A percentile compares a stretch with the other conserved stretches of the same genome.
phyloP scores from a whole-genome alignment of 139 green algal genomes.

The Chlamydomonas urium region DNA sequence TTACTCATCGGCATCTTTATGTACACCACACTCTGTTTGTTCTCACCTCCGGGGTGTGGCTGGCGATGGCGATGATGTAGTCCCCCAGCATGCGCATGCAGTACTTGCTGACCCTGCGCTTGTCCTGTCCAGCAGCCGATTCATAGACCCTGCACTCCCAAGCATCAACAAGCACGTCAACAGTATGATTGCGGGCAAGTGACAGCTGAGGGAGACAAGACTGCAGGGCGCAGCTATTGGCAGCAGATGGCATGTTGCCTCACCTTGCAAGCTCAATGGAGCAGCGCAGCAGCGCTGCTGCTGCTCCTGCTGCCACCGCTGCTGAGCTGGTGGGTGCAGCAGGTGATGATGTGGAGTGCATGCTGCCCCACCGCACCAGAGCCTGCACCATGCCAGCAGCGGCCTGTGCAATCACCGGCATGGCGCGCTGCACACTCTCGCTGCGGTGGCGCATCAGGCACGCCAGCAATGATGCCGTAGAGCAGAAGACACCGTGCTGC shows the following conservation, averaged over 20 bases:
- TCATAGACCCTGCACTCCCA: conserved; percentile 1
- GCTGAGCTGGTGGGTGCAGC: not conserved
- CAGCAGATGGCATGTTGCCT: not conserved
- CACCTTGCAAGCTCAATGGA: not conserved
- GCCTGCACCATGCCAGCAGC: not conserved
- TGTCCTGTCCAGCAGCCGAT: not conserved
- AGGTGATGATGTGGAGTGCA: not conserved
- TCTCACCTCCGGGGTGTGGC: not conserved
- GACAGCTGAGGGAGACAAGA: not conserved
- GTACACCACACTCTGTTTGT: not conserved
- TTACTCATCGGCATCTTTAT: too few relatives aligned
- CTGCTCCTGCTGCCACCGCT: not conserved
- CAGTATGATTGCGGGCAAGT: not conserved
- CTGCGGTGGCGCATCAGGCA: conserved; percentile 1
- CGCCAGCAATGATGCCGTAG: conserved; percentile 2
- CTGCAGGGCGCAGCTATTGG: not conserved
- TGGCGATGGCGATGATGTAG: conserved; percentile 18
- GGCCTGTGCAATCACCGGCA: not conserved
- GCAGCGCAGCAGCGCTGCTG: not conserved
- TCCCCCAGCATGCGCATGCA: conserved; percentile 26
- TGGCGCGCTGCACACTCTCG: not conserved
- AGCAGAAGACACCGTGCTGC: not conserved
- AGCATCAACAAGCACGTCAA: not conserved
- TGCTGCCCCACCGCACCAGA: not conserved
- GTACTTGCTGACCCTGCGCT: conserved; percentile 13